Percentiles rank a stretch among this genome's conserved stretches.
These are phyloP conservation scores for Vigna trinervia DNA, from an alignment of 306 rosid genomes.

Conservation along the genomic window DNA sequence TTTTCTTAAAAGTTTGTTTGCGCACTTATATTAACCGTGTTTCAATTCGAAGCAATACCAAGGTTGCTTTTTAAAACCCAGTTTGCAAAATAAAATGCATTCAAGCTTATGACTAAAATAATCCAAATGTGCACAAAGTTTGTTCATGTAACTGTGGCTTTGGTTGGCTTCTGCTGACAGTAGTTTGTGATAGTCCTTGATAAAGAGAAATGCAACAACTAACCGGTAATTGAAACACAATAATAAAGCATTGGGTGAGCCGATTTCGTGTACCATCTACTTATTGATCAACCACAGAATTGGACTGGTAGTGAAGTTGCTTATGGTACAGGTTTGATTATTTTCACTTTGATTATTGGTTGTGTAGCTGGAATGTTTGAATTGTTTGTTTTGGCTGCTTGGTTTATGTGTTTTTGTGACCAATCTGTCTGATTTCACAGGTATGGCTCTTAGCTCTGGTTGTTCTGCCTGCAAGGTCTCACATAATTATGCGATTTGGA, in stretches of 20 bases:
- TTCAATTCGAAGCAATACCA: neutral
- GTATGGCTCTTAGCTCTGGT: conserved; percentile 97
- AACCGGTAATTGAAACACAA: conserved; percentile 14
- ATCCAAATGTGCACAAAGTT: neutral
- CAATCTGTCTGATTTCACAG: conserved; percentile 52
- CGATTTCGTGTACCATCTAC: neutral
- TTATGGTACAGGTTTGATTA: conserved; percentile 2
- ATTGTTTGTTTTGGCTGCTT: conserved; percentile 6
- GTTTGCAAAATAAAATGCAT: no score
- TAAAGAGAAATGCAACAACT: conserved; percentile 6
- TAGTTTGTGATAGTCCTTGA: conserved; percentile 18
- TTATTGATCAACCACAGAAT: conserved; percentile 1
- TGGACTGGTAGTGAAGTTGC: conserved; percentile 22
- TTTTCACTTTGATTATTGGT: neutral
- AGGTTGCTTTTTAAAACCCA: neutral
- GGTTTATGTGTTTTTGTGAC: conserved; percentile 6
- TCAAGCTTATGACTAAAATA: neutral
- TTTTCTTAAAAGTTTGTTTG: neutral
- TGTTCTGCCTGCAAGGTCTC: conserved; percentile 89
- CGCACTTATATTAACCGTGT: neutral
- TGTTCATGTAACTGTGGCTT: conserved; percentile 16
- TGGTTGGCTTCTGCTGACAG: conserved; percentile 4
- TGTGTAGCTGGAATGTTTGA: conserved; percentile 24
- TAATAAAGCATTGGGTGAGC: neutral
- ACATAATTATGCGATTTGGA: conserved; percentile 71